phyloP scores from a whole-genome alignment of 441 rosid genomes.

The Pelargonium hybrid region DNA sequence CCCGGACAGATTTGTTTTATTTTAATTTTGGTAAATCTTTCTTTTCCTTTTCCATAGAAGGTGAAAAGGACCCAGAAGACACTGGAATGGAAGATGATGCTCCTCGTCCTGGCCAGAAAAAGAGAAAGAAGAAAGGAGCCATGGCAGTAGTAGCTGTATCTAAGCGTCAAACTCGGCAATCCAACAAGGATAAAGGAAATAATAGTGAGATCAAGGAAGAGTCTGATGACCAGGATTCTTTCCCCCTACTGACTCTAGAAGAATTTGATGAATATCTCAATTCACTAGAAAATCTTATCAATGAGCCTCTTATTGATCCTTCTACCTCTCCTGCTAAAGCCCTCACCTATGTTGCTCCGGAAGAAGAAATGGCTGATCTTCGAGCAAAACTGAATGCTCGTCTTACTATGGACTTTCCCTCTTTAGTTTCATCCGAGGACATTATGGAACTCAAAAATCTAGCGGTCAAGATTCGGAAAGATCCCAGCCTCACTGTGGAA shows the following conservation, averaged over 20 bases:
- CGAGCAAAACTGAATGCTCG: slow-evolving; percentile 45
- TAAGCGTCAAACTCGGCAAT: slow-evolving; percentile 31
- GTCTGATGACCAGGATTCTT: slow-evolving; percentile 17
- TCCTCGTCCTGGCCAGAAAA: slow-evolving; percentile 21
- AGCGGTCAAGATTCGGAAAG: slow-evolving; percentile 44
- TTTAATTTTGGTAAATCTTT: not conserved
- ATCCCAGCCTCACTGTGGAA: slow-evolving; percentile 44
- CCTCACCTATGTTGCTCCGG: slow-evolving; percentile 23
- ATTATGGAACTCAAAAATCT: slow-evolving; percentile 35
- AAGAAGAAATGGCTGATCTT: slow-evolving; percentile 50
- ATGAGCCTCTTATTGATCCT: slow-evolving; percentile 28
- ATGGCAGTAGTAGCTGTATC: slow-evolving; percentile 22
- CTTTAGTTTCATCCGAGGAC: slow-evolving; percentile 35
- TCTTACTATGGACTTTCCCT: slow-evolving; percentile 42
- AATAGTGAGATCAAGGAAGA: not conserved
- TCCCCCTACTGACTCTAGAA: slow-evolving; percentile 33
- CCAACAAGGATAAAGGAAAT: slow-evolving; percentile 16
- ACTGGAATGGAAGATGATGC: slow-evolving; percentile 20
- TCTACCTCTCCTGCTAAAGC: slow-evolving; percentile 14
- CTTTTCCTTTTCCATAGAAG: slow-evolving; percentile 11
- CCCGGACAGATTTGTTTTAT: not conserved
- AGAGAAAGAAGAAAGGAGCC: slow-evolving; percentile 29
- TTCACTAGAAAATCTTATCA: slow-evolving; percentile 51
- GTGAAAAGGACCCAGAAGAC: slow-evolving; percentile 18
- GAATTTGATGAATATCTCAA: slow-evolving; percentile 59